phyloP scores from a whole-genome alignment of 495 filamentous ascomycete species.

The Lichenothelia convexa region DNA sequence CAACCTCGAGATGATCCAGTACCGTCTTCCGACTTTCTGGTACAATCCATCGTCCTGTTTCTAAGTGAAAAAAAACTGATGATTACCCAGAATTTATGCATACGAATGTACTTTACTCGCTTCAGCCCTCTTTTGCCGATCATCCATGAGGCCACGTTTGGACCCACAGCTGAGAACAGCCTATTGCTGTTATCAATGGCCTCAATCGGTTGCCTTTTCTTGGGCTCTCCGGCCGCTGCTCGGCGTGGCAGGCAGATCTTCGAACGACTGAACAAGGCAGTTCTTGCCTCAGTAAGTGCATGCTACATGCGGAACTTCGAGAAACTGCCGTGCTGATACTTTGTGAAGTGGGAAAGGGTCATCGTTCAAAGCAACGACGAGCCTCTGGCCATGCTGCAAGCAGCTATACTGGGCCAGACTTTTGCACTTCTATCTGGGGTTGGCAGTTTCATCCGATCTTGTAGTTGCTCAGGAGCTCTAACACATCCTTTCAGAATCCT shows the following conservation, averaged over 20 bases:
- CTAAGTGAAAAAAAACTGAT: too few species aligned
- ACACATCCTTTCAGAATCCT: slow-evolving; percentile 5
- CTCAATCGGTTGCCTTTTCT: slow-evolving; percentile 21
- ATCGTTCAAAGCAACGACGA: slow-evolving; percentile 2
- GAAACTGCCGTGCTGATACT: not conserved
- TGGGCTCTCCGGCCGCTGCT: slow-evolving; percentile 15
- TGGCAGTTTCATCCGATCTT: too few species aligned
- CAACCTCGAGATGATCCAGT: not conserved
- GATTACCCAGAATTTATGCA: slow-evolving; percentile 15
- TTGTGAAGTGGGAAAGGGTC: not conserved
- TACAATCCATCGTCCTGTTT: not conserved
- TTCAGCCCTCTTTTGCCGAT: slow-evolving; percentile 19
- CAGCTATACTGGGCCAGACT: slow-evolving; percentile 23
- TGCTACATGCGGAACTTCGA: not conserved
- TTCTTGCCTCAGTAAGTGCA: slow-evolving; percentile 14
- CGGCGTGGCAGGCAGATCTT: slow-evolving; percentile 17
- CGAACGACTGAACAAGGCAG: slow-evolving; percentile 21
- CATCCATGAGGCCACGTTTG: slow-evolving; percentile 18
- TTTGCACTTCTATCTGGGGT: slow-evolving; percentile 22
- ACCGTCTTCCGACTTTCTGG: not conserved
- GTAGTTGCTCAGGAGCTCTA: too few species aligned
- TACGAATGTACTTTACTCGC: slow-evolving; percentile 18
- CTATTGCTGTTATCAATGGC: slow-evolving; percentile 19
- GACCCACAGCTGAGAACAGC: slow-evolving; percentile 16
- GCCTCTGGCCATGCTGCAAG: slow-evolving; percentile 22